phyloP scores from a whole-genome alignment of 257 asterid species.

The Solanum piurae region DNA sequence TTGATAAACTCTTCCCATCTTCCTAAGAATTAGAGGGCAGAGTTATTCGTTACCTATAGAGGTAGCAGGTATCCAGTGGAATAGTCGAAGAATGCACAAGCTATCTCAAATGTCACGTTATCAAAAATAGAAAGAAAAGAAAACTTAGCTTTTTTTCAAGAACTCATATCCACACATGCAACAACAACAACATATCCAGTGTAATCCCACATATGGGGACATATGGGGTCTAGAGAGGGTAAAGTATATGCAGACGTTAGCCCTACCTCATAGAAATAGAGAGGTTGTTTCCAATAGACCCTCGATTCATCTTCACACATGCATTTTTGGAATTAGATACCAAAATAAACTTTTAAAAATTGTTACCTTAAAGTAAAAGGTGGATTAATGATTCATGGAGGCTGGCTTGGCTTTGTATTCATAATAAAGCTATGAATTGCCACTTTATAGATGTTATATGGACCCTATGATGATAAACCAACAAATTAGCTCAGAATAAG shows the following conservation, averaged over 20 bases:
- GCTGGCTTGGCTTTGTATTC: not conserved
- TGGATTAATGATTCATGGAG: slow-evolving; percentile 27
- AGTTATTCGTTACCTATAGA: not conserved
- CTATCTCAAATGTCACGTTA: not conserved
- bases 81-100: not conserved
- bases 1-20: not conserved
- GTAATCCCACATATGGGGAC: not conserved
- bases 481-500: not conserved
- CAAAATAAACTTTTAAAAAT: slow-evolving; percentile 3
- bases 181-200: not conserved
- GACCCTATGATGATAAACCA: slow-evolving; percentile 27
- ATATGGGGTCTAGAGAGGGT: not conserved
- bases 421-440: not conserved
- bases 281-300: not conserved
- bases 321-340: slow-evolving; percentile 17
- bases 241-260: not conserved
- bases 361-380: not conserved
- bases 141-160: not conserved
- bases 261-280: not conserved
- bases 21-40: not conserved
- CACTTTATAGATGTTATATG: slow-evolving; percentile 42
- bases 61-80: not conserved
- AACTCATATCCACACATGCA: slow-evolving; percentile 20
- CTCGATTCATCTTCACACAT: slow-evolving; percentile 13
- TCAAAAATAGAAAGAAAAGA: not conserved